These are phyloP conservation scores for Halophytophthora batemanensis DNA, from an alignment of 352 stramenopile species.

Conservation along the genomic window DNA sequence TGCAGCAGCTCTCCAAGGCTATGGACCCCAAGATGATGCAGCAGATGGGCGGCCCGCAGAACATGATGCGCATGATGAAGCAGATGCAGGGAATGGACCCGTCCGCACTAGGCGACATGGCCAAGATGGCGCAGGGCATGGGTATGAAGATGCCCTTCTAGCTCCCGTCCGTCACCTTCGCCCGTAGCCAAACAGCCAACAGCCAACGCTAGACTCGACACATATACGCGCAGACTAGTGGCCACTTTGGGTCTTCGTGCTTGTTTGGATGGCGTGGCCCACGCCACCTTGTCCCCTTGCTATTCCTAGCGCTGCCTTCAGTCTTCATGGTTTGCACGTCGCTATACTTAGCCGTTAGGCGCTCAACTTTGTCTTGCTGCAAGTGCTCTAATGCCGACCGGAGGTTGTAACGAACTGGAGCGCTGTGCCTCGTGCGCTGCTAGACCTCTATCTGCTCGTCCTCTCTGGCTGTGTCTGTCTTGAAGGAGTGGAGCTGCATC, in stretches of 20 bases:
- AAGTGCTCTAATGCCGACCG: conserved; percentile 5
- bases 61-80: conserved; percentile 93
- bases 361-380: conserved; percentile 13
- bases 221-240: no score
- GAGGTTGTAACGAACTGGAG: conserved; percentile 21
- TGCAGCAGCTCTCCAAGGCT: conserved; percentile 95
- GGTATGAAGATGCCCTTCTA: conserved; percentile 85
- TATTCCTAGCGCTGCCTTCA: no score
- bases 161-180: conserved; percentile 4
- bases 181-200: no score
- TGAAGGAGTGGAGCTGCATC: no score
- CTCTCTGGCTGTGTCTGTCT: no score
- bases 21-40: conserved; percentile 93
- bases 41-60: conserved; percentile 76
- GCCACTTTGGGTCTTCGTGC: no score
- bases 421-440: conserved; percentile 5
- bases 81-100: conserved; percentile 91
- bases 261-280: no score
- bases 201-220: no score
- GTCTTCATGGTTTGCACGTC: no score
- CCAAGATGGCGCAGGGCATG: conserved; percentile 68
- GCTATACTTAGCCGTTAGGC: conserved; percentile 13
- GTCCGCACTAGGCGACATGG: conserved; percentile 68
- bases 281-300: no score
- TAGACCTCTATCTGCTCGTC: conserved; percentile 12